These are phyloP conservation scores for Solanum chilense DNA, from an alignment of 257 asterid species.

Conservation along the genomic window DNA sequence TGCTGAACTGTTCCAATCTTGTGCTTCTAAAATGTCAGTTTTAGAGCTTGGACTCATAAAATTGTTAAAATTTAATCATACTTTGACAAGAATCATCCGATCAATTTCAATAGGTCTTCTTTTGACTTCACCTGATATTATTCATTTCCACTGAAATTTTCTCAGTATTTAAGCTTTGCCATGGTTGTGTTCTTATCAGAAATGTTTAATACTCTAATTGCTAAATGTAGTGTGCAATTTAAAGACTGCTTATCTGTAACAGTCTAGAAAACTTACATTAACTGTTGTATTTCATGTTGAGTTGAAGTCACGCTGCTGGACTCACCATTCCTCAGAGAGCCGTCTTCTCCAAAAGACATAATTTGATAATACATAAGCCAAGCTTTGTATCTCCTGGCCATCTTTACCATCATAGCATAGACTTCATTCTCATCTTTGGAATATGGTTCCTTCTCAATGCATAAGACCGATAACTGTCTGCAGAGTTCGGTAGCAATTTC, in stretches of 20 bases:
- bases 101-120: not conserved
- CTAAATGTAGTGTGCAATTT: not conserved
- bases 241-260: not conserved
- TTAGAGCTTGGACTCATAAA: not conserved
- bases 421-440: constrained; percentile 13
- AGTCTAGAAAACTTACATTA: constrained; percentile 19
- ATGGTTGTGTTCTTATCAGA: not conserved
- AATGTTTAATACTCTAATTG: not conserved
- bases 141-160: not conserved
- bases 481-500: constrained; percentile 61
- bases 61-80: not conserved
- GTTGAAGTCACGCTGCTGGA: not conserved
- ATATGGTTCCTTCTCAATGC: constrained; percentile 4
- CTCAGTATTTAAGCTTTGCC: not conserved
- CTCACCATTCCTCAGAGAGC: not conserved
- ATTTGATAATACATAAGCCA: constrained; percentile 81
- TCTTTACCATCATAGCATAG: constrained; percentile 40
- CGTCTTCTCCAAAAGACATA: constrained; percentile 32
- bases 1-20: not conserved
- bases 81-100: not conserved
- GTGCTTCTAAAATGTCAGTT: not conserved
- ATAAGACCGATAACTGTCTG: constrained; percentile 19
- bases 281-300: constrained; percentile 7
- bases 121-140: not conserved
- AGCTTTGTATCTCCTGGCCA: constrained; percentile 60